Conservation (phyloP, 2,329 filamentous ascomycete genomes). For the Nemania sp. region DNA sequence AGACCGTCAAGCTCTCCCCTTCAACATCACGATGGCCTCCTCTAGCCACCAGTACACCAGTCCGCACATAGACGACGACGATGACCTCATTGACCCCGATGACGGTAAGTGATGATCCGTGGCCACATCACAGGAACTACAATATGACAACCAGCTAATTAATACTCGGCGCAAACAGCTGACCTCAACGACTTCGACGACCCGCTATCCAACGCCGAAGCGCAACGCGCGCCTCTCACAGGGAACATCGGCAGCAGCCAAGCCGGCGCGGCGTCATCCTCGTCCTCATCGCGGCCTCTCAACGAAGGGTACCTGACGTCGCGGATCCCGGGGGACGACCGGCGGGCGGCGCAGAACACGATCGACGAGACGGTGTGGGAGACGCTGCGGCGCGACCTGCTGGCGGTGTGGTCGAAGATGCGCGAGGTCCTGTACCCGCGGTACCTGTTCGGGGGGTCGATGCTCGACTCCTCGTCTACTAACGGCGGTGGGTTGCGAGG, state of each 20-base stretch:
- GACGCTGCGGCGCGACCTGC: constrained; percentile 87
- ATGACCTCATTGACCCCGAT: constrained; percentile 79
- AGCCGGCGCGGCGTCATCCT: constrained; percentile 43
- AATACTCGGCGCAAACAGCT: constrained; percentile 50
- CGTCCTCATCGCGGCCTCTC: constrained; percentile 59
- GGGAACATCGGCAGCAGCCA: constrained; percentile 81
- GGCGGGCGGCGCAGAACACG: constrained; percentile 84
- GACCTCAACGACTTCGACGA: constrained; percentile 94
- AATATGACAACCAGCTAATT: constrained; percentile 12
- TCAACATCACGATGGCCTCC: constrained; percentile 48
- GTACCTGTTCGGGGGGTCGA: constrained; percentile 77
- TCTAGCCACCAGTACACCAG: constrained; percentile 61
- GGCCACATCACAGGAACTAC: neutral
- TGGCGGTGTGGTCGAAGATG: constrained; percentile 98
- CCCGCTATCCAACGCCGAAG: constrained; percentile 66
- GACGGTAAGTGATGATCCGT: constrained; percentile 59
- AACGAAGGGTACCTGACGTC: constrained; percentile 86
- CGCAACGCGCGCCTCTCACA: constrained; percentile 77
- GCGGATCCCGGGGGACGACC: constrained; percentile 89
- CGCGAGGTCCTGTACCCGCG: constrained; percentile 94
- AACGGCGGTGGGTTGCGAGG: constrained; percentile 57
- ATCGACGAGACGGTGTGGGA: constrained; percentile 98
- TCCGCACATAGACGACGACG: constrained; percentile 62
- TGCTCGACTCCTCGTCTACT: too few species aligned
- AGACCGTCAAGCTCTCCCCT: constrained; percentile 1